These are phyloP conservation scores for Blastocystis sp. DNA, from an alignment of 352 stramenopile genomes.

Conservation along the genomic window DNA sequence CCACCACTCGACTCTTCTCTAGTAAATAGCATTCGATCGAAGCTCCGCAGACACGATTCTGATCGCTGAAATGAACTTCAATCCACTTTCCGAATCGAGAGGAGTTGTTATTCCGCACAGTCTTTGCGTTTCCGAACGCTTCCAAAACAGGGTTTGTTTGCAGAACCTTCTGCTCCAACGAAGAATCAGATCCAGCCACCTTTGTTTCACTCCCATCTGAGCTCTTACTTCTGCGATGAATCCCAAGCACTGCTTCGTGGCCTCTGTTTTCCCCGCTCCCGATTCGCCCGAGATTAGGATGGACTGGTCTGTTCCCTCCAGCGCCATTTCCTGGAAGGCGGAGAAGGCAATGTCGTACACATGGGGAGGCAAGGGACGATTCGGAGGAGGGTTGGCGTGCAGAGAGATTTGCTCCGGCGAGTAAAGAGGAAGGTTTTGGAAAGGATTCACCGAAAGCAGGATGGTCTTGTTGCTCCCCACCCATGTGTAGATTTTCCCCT, in stretches of 20 bases:
- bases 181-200: conserved; percentile 7
- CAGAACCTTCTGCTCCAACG: conserved; percentile 75
- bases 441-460: conserved; percentile 73
- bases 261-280: conserved; percentile 90
- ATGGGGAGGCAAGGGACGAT: conserved; percentile 74
- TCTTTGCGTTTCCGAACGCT: conserved; percentile 94
- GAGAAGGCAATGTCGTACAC: conserved; percentile 82
- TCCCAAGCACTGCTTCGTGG: conserved; percentile 89
- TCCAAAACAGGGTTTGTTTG: conserved; percentile 96
- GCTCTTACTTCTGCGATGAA: conserved; percentile 81
- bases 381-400: conserved; percentile 66
- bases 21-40: conserved; percentile 83
- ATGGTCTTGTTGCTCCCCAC: conserved; percentile 71
- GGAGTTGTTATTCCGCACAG: conserved; percentile 92
- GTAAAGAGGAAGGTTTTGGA: conserved; percentile 68
- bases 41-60: conserved; percentile 73
- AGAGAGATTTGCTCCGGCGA: conserved; percentile 66
- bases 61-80: conserved; percentile 83
- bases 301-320: conserved; percentile 75
- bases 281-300: conserved; percentile 84
- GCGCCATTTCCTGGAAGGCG: conserved; percentile 76
- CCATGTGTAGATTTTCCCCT: conserved; percentile 85
- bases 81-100: conserved; percentile 93
- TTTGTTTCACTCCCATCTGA: not conserved
- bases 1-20: conserved; percentile 80